Percentiles rank a stretch among this genome's conserved stretches.
phyloP scores from a whole-genome alignment of 495 filamentous ascomycete genomes.

The Patellaria atrata region DNA sequence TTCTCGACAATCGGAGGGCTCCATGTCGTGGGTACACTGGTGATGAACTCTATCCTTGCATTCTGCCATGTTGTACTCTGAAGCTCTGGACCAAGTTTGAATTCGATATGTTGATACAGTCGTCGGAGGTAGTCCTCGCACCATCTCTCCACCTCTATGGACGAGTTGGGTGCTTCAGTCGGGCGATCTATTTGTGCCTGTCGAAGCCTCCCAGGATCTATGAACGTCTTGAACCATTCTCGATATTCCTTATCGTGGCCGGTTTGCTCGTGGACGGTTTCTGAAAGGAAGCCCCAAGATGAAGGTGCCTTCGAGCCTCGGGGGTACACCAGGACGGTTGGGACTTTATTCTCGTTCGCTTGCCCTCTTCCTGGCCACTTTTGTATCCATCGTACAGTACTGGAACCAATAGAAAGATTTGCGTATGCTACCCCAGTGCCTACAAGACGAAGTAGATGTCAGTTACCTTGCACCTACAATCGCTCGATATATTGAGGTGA shows the following conservation, averaged over 20 bases:
- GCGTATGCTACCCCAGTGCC: constrained; percentile 40
- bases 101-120: constrained; percentile 40
- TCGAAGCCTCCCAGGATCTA: constrained; percentile 34
- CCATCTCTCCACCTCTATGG: constrained; percentile 37
- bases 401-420: constrained; percentile 27
- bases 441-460: no score
- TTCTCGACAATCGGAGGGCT: constrained; percentile 42
- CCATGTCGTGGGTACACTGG: constrained; percentile 58
- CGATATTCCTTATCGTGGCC: constrained; percentile 26
- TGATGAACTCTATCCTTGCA: constrained; percentile 45
- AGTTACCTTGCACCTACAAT: no score
- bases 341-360: constrained; percentile 46
- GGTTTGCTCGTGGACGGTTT: constrained; percentile 29
- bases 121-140: constrained; percentile 40
- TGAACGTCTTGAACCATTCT: constrained; percentile 49
- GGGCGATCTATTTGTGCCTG: constrained; percentile 22
- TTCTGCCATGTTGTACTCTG: constrained; percentile 31
- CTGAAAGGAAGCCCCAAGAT: constrained; percentile 44
- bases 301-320: constrained; percentile 26
- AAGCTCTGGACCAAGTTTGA: constrained; percentile 30
- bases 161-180: constrained; percentile 16
- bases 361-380: constrained; percentile 44
- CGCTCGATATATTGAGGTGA: no score
- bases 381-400: constrained; percentile 40
- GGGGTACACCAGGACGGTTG: constrained; percentile 40